These are phyloP conservation scores for Colletotrichum plurivorum DNA, from an alignment of 2,329 filamentous ascomycete species.

Conservation along the genomic window DNA sequence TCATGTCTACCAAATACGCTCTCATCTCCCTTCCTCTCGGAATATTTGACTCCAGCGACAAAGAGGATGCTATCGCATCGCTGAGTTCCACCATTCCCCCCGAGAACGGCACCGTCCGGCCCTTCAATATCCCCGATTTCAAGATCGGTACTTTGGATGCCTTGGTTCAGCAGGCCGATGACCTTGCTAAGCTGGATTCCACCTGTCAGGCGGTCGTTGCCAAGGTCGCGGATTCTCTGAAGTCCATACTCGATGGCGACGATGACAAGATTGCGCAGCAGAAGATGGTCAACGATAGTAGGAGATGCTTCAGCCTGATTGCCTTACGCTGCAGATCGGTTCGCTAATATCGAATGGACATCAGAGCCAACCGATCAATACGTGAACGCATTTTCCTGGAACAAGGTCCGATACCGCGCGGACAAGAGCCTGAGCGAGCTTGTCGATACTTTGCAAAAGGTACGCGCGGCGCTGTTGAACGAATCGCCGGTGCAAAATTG, in stretches of 20 bases:
- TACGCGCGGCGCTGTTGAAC: constrained; percentile 50
- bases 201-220: constrained; percentile 85
- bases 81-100: constrained; percentile 79
- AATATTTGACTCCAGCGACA: constrained; percentile 84
- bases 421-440: constrained; percentile 92
- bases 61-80: constrained; percentile 84
- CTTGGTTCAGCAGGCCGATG: constrained; percentile 95
- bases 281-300: constrained; percentile 95
- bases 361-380: constrained; percentile 97
- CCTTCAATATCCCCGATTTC: constrained; percentile 91
- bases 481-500: background rate
- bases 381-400: constrained; percentile 91
- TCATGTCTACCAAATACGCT: constrained; percentile 78
- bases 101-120: constrained; percentile 82
- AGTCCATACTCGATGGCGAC: constrained; percentile 85
- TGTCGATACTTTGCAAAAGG: constrained; percentile 90
- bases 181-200: constrained; percentile 88
- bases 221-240: constrained; percentile 90
- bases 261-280: constrained; percentile 87
- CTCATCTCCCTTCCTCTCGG: constrained; percentile 92
- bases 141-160: constrained; percentile 98
- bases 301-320: constrained; percentile 27
- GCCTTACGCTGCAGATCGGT: constrained; percentile 15
- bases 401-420: constrained; percentile 96
- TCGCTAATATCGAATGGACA: constrained; percentile 45